Percentiles rank a stretch among this genome's conserved stretches.
Conservation (phyloP, 345 rosid genomes). For the Gynandropsis gynandra region DNA sequence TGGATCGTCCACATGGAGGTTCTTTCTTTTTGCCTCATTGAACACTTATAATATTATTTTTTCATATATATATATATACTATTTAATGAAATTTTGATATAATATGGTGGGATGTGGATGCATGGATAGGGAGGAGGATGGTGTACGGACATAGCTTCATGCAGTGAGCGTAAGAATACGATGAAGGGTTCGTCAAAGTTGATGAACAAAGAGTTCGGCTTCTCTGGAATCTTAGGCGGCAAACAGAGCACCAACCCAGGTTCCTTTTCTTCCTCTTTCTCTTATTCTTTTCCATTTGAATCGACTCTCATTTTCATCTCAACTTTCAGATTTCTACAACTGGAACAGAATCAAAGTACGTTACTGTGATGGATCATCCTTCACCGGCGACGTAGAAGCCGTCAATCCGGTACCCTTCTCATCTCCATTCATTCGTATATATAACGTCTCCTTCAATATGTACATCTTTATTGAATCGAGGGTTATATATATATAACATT, state of each 20-base stretch:
- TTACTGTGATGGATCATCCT: conserved; percentile 93
- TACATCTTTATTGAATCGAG: conserved; percentile 19
- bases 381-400: conserved; percentile 70
- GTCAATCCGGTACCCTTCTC: conserved; percentile 85
- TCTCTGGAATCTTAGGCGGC: conserved; percentile 83
- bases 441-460: background rate
- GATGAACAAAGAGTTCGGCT: conserved; percentile 55
- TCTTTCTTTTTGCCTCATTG: conserved; percentile 21
- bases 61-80: background rate
- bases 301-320: conserved; percentile 2
- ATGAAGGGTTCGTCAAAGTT: conserved; percentile 73
- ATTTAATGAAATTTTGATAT: background rate
- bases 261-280: conserved; percentile 1
- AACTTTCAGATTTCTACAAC: conserved; percentile 54
- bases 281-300: background rate
- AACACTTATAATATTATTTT: too few relatives aligned
- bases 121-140: conserved; percentile 49
- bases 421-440: conserved; percentile 15
- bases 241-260: conserved; percentile 67
- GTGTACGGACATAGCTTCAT: conserved; percentile 61
- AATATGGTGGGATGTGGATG: background rate
- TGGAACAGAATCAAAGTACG: conserved; percentile 92
- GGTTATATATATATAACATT: conserved; percentile 11
- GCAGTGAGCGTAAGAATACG: conserved; percentile 54
- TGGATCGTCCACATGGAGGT: conserved; percentile 93